Base-by-base conservation (phyloP, 2,329 filamentous ascomycete species). In the Chaetomiaceae sp. region DNA sequence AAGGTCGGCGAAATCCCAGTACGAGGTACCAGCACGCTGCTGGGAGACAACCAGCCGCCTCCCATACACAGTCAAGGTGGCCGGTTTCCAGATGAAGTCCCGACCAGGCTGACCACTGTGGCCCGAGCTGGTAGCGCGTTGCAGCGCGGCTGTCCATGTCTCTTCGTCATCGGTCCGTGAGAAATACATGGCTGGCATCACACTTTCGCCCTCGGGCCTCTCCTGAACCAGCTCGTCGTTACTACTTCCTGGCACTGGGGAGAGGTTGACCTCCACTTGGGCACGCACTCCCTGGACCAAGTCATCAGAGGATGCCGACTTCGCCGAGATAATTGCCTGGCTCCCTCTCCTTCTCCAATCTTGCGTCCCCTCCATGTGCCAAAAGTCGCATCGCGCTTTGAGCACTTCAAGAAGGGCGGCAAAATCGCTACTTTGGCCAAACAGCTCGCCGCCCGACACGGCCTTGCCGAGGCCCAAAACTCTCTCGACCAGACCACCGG, bases 331-430 rank as follows among this genome's bases (percentile, higher is more conserved):
- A 10, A 13, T 21, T 10, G 36, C 16, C 4, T 51, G 45, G 2
- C 20, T 51, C 48, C 86, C 81, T 46, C 77, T 71, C 59, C 81
- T 72, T 59, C 88, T 75, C 75, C 87, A 92, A 64, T 94, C 89
- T 51, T 75, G 81, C 2, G 79, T 78, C 1, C 87, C 84, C 60
- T 89, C 86, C 80, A 92, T 90, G 65, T 91, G 85, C 86, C 87
- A 91, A 45, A 91, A 84, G 62, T 92, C 87, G 64, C 89, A 92
- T 50, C 88, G 76, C 9, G 86, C 85, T 65, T 86, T 87, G 32
- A 92, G 66, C 0, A 92, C 83, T 38, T 90, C 85, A 9, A 92
- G 71, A 57, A 94, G 92, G 2, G 78, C 77, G 2, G 85, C 80
- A 72, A 91, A 92, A 64, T 92, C 88, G 50, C 85, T 86, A 41